These are phyloP conservation scores for Beta lomatogona DNA, from an alignment of 179 eudicot genomes.

Conservation along the genomic window DNA sequence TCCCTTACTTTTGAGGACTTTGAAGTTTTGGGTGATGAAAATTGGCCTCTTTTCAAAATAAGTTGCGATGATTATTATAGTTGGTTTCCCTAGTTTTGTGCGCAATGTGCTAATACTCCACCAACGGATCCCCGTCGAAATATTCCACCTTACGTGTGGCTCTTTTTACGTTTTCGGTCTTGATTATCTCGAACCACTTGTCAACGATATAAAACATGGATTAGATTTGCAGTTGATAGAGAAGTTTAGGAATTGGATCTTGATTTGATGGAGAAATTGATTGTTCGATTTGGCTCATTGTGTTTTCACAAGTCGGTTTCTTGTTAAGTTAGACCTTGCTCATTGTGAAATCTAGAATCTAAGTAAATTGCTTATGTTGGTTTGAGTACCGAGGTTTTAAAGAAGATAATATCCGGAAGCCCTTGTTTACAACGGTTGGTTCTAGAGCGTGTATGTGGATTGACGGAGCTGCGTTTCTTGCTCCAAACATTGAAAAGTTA, in stretches of 20 bases:
- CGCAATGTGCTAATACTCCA: conserved; percentile 19
- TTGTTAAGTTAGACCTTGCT: conserved; percentile 1
- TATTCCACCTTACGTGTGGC: background rate
- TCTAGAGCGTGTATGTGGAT: background rate
- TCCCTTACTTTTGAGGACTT: background rate
- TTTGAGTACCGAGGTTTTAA: background rate
- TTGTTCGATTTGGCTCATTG: no score
- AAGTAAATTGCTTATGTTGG: background rate
- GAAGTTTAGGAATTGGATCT: conserved; percentile 1
- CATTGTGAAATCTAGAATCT: background rate
- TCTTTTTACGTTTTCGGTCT: background rate
- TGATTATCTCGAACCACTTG: background rate
- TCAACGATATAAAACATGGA: conserved; percentile 11
- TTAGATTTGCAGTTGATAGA: background rate
- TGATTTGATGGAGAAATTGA: no score
- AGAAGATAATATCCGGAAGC: conserved; percentile 1
- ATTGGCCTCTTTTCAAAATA: no score
- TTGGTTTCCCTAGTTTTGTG: background rate
- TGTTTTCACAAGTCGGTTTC: background rate
- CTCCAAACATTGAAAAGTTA: conserved; percentile 10
- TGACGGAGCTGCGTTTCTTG: background rate
- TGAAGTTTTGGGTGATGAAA: background rate
- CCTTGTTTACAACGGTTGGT: conserved; percentile 14
- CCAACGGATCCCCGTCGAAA: conserved; percentile 8
- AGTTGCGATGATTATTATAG: no score